Evolutionary conservation across 202 grass and related monocot species (phyloP), one percentile per base, ranked within the genome.

Genomic region (Carex arenaria): DNA sequence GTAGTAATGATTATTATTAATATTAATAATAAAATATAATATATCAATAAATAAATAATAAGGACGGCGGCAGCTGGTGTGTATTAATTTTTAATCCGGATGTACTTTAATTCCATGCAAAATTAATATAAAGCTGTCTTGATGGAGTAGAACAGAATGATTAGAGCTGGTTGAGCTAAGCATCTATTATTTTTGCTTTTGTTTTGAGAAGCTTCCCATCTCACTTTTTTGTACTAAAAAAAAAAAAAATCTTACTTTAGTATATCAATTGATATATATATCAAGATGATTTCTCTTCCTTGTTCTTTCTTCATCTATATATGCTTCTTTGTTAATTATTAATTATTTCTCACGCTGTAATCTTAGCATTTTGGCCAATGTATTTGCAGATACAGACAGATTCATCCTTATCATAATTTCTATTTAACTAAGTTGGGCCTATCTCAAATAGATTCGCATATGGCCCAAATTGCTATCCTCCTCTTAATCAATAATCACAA

Each of bases 51-150:
- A 10, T 42, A 69, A 43, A 22, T 28, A 65, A 32, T 54, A 3
- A 74, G 49, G 45, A 54, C 71, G 47, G 71, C 47, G 22, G 49
- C 47, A 74, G 45, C 71, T 54, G 71, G 45, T 31, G 23, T 30
- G 47, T 5, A 30, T 73, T 9, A 8, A 43, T 42, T 51, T 74
- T 54, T 32, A 75, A 54, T 53, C 19, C 7, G 13, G 14, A 13
- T 55, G 71, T 75, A 75, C 47, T 73, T 36, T 32, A 32, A 32
- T 43, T 32, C 2, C 71, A 75, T 75, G 23, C 22, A 55, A 75
- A 75, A 75, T 11, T 54, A 75, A 75, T 55, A 55, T 17, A 75
- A 56, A 75, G 72, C 13, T 55, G 72, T 75, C 23, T 55, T 54
- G 22, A 55, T 31, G 14, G 13, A 32, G 49, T 7, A 32, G 0